phyloP scores from a whole-genome alignment of 1,284 basidiomycete genomes.

The Cerrena zonata region DNA sequence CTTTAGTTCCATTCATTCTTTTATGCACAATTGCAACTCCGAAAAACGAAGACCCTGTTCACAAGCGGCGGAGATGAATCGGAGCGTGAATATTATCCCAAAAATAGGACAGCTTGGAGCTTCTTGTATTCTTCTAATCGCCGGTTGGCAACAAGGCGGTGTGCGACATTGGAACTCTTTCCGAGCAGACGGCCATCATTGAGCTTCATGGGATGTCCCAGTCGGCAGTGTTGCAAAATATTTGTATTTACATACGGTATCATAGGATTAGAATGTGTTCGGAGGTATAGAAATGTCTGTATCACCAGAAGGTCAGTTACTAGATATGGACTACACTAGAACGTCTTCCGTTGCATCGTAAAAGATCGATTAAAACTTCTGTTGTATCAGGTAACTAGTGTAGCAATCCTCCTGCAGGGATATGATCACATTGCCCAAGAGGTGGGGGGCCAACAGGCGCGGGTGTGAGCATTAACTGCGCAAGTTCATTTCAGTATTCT shows the following conservation, averaged over 20 bases:
- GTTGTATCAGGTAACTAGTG: too few relatives aligned
- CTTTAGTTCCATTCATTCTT: too few relatives aligned
- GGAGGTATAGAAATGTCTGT: too few relatives aligned
- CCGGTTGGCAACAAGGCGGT: neutral
- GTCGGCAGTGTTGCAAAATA: too few relatives aligned
- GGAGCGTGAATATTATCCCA: neutral
- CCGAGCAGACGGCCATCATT: conserved; percentile 4
- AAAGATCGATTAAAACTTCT: neutral
- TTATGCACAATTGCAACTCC: too few relatives aligned
- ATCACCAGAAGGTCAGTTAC: too few relatives aligned
- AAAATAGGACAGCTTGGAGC: neutral
- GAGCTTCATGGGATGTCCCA: too few relatives aligned
- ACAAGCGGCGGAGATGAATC: neutral
- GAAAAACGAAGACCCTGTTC: too few relatives aligned
- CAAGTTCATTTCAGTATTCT: neutral
- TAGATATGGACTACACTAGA: too few relatives aligned
- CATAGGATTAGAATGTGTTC: too few relatives aligned
- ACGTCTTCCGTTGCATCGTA: neutral
- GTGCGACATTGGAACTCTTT: neutral
- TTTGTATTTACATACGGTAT: too few relatives aligned
- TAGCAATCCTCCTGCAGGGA: too few relatives aligned
- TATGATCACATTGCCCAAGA: conserved; percentile 25
- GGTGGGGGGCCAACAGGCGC: conserved; percentile 21
- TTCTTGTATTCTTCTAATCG: neutral
- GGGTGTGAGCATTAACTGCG: conserved; percentile 35